Evolutionary conservation across 1,139 yeast species (phyloP).

Genomic region (Tardiomyces digboiensis): DNA sequence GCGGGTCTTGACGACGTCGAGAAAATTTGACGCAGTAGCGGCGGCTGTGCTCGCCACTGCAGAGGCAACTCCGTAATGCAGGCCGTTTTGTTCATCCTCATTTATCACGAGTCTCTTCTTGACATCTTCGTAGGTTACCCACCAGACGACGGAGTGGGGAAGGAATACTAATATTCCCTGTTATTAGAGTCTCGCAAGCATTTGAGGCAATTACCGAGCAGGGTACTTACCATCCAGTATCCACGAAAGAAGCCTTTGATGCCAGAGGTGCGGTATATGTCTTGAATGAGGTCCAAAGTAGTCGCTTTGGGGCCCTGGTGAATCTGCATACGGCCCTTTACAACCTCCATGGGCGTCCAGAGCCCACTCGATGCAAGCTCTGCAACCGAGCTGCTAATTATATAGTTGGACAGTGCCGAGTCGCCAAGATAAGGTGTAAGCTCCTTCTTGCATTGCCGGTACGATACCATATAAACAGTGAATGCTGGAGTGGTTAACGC

Average conservation of each 20-base stretch:
- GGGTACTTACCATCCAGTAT: constrained; percentile 26
- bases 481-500: constrained; percentile 34
- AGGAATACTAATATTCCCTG: constrained; percentile 29
- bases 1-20: constrained; percentile 34
- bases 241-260: constrained; percentile 33
- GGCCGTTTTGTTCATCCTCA: constrained; percentile 4
- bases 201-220: constrained; percentile 1
- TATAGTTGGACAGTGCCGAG: constrained; percentile 27
- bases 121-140: constrained; percentile 27
- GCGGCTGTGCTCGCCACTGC: constrained; percentile 31
- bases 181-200: not conserved
- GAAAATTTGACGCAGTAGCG: constrained; percentile 30
- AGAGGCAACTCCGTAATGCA: constrained; percentile 27
- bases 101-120: constrained; percentile 7
- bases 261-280: constrained; percentile 28
- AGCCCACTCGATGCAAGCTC: constrained; percentile 31
- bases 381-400: constrained; percentile 30
- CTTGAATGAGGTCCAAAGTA: constrained; percentile 12
- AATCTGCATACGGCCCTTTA: constrained; percentile 35
- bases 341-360: constrained; percentile 40
- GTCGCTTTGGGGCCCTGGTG: constrained; percentile 13
- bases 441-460: constrained; percentile 29
- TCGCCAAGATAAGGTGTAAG: constrained; percentile 30
- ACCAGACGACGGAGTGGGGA: constrained; percentile 34
- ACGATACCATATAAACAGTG: constrained; percentile 32